Percentiles rank a stretch among this genome's conserved stretches.
These are phyloP conservation scores for Chenopodium album DNA, from an alignment of 148 eudicot species.

Conservation along the genomic window DNA sequence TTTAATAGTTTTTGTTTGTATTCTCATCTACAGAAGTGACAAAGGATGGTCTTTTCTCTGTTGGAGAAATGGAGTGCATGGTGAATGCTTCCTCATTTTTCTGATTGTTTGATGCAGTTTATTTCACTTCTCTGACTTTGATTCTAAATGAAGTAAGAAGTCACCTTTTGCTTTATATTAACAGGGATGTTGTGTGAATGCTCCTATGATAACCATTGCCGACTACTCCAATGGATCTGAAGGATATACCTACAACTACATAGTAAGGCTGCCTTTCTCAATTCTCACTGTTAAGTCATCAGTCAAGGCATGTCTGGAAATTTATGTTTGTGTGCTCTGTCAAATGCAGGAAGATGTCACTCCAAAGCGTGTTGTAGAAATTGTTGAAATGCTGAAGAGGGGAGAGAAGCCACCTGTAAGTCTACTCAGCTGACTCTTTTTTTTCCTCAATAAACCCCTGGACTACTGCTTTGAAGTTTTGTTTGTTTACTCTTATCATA, in stretches of 20 bases:
- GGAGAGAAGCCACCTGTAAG: constrained; percentile 96
- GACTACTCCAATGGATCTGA: constrained; percentile 95
- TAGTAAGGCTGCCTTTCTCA: constrained; percentile 40
- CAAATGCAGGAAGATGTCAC: constrained; percentile 78
- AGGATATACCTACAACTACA: constrained; percentile 88
- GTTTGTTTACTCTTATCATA: too few relatives aligned
- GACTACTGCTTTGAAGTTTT: not conserved
- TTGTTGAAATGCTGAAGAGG: constrained; percentile 72
- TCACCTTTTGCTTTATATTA: constrained; percentile 17
- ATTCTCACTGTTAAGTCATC: not conserved
- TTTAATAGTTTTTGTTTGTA: constrained; percentile 1
- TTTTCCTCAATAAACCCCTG: not conserved
- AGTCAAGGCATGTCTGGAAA: not conserved
- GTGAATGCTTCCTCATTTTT: constrained; percentile 35
- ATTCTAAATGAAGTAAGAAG: constrained; percentile 2
- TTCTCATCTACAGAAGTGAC: constrained; percentile 70
- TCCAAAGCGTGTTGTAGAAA: constrained; percentile 76
- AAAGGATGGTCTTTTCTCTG: constrained; percentile 94
- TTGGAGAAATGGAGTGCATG: constrained; percentile 99
- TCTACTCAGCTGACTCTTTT: constrained; percentile 14
- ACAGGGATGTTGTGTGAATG: constrained; percentile 99
- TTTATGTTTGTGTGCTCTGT: constrained; percentile 13
- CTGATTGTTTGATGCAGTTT: constrained; percentile 13
- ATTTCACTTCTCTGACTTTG: not conserved
- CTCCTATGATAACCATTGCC: constrained; percentile 97